Evolutionary conservation across 129 eudicot species (phyloP).

Genomic region (Lactuca sativa): DNA sequence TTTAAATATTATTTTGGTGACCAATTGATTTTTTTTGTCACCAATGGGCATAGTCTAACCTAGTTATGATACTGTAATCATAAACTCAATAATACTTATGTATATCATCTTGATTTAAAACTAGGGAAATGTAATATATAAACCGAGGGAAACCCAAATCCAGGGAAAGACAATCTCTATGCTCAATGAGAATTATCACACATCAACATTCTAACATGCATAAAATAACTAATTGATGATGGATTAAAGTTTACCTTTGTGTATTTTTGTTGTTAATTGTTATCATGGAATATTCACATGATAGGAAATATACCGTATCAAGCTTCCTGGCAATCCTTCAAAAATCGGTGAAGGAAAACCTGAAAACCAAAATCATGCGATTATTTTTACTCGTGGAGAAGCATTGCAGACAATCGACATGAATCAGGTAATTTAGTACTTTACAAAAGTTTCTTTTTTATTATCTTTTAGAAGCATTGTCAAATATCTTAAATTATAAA

Average conservation of each 20-base stretch:
- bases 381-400: slow-evolving; percentile 98
- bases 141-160: too few species aligned
- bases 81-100: too few species aligned
- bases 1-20: too few species aligned
- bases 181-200: too few species aligned
- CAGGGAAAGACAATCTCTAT: too few species aligned
- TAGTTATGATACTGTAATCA: too few species aligned
- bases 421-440: slow-evolving; percentile 81
- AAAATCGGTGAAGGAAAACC: slow-evolving; percentile 98
- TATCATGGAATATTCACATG: slow-evolving; percentile 21
- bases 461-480: slow-evolving; percentile 15
- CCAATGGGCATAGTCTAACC: too few species aligned
- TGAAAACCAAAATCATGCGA: slow-evolving; percentile 98
- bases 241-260: neutral
- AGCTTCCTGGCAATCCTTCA: slow-evolving; percentile 95
- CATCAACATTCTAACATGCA: too few species aligned
- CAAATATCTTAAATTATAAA: slow-evolving; percentile 23
- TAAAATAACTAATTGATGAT: neutral
- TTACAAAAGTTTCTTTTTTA: slow-evolving; percentile 11
- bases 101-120: too few species aligned
- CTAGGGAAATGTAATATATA: too few species aligned
- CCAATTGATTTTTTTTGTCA: too few species aligned
- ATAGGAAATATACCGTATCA: slow-evolving; percentile 96
- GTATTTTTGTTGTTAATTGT: slow-evolving; percentile 10
- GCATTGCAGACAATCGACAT: slow-evolving; percentile 98